Percentiles rank a stretch among this genome's conserved stretches.
Conservation (phyloP, 2,329 filamentous ascomycete genomes). For the Aspergillus fumigatiaffinis region DNA sequence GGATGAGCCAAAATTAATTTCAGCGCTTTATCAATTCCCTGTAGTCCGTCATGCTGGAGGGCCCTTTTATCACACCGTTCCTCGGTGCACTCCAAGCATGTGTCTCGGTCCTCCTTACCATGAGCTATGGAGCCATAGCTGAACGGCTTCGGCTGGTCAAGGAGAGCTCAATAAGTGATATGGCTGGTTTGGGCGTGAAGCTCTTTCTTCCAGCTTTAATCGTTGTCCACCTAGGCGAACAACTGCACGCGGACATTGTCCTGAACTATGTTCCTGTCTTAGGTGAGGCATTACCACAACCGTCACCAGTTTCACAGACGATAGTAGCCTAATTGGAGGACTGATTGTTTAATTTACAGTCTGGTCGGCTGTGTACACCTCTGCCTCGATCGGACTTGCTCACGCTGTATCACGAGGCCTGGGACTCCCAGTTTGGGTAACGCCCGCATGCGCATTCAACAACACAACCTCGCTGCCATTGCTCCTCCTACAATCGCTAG, state of each 20-base stretch:
- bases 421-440: slow-evolving; percentile 51
- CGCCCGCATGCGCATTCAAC: slow-evolving; percentile 54
- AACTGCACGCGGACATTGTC: slow-evolving; percentile 47
- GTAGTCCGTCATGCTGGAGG: slow-evolving; percentile 5
- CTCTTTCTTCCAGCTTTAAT: slow-evolving; percentile 53
- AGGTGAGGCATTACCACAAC: slow-evolving; percentile 26
- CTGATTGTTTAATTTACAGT: slow-evolving; percentile 25
- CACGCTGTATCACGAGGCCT: slow-evolving; percentile 42
- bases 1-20: not conserved
- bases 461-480: slow-evolving; percentile 55
- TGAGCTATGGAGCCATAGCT: slow-evolving; percentile 49
- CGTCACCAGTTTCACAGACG: not conserved
- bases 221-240: slow-evolving; percentile 51
- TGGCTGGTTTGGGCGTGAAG: slow-evolving; percentile 51
- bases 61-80: slow-evolving; percentile 35
- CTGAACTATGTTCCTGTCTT: slow-evolving; percentile 48
- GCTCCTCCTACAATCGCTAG: slow-evolving; percentile 50
- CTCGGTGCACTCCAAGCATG: slow-evolving; percentile 54
- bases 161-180: slow-evolving; percentile 47
- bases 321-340: not conserved
- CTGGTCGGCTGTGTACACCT: slow-evolving; percentile 50
- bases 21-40: not conserved
- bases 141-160: slow-evolving; percentile 50
- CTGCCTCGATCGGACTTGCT: slow-evolving; percentile 48
- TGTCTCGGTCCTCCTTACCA: slow-evolving; percentile 52